Percentiles rank a stretch among this genome's conserved stretches.
phyloP scores from a whole-genome alignment of 2,329 filamentous ascomycete genomes.

The Pyrenophora seminiperda region DNA sequence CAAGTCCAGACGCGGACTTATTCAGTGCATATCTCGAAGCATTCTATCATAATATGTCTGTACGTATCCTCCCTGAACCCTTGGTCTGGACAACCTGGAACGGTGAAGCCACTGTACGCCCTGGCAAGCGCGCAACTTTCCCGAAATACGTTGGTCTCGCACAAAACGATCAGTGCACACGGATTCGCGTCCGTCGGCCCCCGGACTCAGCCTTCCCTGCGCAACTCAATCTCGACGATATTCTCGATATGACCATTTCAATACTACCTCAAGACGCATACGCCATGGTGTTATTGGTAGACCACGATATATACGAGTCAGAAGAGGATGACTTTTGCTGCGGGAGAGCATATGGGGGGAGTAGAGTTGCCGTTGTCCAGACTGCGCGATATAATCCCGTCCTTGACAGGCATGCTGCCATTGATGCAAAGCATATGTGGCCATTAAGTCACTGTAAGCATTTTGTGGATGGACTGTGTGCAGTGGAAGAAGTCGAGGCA shows the following conservation, averaged over 20 bases:
- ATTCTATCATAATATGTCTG: conserved; percentile 61
- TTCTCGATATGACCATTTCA: conserved; percentile 62
- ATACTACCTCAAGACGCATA: conserved; percentile 64
- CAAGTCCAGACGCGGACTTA: conserved; percentile 30
- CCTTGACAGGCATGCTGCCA: conserved; percentile 51
- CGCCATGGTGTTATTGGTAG: conserved; percentile 60
- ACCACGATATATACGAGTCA: conserved; percentile 69
- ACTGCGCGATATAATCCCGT: conserved; percentile 65
- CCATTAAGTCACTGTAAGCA: conserved; percentile 65
- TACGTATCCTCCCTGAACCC: conserved; percentile 51
- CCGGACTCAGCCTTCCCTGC: conserved; percentile 55
- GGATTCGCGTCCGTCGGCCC: conserved; percentile 58
- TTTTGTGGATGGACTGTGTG: conserved; percentile 54
- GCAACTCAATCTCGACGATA: conserved; percentile 65
- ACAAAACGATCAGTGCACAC: conserved; percentile 47
- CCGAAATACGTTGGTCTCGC: conserved; percentile 55
- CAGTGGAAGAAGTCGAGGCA: conserved; percentile 30
- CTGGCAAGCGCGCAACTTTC: conserved; percentile 1
- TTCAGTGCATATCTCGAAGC: conserved; percentile 53
- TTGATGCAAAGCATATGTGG: conserved; percentile 63
- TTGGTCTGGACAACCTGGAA: conserved; percentile 59
- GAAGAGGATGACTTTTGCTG: conserved; percentile 71
- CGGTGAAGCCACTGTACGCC: conserved; percentile 1
- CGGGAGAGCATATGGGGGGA: conserved; percentile 68
- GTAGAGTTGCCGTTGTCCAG: conserved; percentile 66